phyloP scores from a whole-genome alignment of 2,329 filamentous ascomycete species.

The Colletotrichum brevisporum region DNA sequence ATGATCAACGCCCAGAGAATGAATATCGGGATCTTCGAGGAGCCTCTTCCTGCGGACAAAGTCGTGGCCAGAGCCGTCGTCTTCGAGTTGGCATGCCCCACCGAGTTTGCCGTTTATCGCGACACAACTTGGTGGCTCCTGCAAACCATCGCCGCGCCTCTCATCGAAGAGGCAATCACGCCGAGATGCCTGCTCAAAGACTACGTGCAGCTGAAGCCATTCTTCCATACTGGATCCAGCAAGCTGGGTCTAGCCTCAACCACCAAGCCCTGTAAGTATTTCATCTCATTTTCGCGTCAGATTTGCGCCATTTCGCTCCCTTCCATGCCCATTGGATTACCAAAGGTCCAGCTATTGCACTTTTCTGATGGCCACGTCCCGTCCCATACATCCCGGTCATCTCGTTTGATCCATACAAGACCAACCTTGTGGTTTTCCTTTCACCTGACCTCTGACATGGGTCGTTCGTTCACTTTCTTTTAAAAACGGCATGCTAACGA shows the following conservation, averaged over 20 bases:
- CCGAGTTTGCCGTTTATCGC: conserved; percentile 54
- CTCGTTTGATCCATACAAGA: no score
- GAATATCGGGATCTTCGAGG: conserved; percentile 55
- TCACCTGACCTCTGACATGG: not conserved
- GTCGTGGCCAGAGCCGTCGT: conserved; percentile 52
- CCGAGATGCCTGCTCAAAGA: conserved; percentile 46
- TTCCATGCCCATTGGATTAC: no score
- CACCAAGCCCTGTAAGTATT: conserved; percentile 49
- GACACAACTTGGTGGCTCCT: conserved; percentile 58
- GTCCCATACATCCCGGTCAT: no score
- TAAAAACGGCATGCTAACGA: not conserved
- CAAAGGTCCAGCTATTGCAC: no score
- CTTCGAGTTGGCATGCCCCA: conserved; percentile 57
- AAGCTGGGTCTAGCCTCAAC: conserved; percentile 47
- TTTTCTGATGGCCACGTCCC: no score
- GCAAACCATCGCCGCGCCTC: conserved; percentile 46
- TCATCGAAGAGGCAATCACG: conserved; percentile 34
- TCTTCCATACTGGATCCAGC: conserved; percentile 31
- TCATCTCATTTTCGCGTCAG: no score
- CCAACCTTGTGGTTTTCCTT: no score
- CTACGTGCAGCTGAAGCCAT: conserved; percentile 44
- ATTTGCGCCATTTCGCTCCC: no score
- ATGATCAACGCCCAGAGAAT: conserved; percentile 48
- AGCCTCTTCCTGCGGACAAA: conserved; percentile 53
- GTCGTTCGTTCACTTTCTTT: no score